Percentiles rank a stretch among this genome's conserved stretches.
Conservation (phyloP, 768 basidiomycete species). For the Candolleomyces aberdarensis region DNA sequence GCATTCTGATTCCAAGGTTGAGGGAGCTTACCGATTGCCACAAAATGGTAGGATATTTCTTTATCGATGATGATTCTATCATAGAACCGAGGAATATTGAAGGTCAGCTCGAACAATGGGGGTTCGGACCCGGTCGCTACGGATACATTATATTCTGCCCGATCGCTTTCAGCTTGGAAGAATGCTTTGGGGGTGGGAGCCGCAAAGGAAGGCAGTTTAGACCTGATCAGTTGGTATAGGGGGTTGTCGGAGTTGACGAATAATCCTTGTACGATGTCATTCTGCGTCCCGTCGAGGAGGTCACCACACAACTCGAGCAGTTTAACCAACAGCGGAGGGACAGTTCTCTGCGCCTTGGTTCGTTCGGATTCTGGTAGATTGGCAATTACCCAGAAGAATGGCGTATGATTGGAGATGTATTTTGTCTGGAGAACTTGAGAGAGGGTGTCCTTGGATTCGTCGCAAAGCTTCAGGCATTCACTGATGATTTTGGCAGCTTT, state of each 20-base stretch:
- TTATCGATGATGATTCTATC: neutral
- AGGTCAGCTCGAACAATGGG: neutral
- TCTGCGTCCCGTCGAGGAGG: neutral
- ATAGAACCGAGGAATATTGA: neutral
- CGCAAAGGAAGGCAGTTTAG: neutral
- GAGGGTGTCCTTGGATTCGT: neutral
- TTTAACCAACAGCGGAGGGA: neutral
- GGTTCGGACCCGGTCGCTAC: neutral
- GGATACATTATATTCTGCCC: neutral
- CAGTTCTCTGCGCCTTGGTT: neutral
- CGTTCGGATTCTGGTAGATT: neutral
- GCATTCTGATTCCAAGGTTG: neutral
- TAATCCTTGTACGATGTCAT: neutral
- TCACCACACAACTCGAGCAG: neutral
- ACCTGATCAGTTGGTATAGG: neutral
- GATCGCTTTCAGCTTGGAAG: neutral
- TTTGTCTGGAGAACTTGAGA: neutral
- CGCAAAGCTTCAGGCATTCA: neutral
- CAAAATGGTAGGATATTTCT: neutral
- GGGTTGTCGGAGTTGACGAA: neutral
- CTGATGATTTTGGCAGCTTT: neutral
- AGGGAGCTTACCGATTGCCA: neutral
- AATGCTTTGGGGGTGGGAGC: neutral
- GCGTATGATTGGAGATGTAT: neutral
- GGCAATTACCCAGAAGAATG: neutral